Evolutionary conservation across 202 grass and related monocot genomes (phyloP), one percentile per base, ranked within the genome.

Genomic region (Zoysia matrella): DNA sequence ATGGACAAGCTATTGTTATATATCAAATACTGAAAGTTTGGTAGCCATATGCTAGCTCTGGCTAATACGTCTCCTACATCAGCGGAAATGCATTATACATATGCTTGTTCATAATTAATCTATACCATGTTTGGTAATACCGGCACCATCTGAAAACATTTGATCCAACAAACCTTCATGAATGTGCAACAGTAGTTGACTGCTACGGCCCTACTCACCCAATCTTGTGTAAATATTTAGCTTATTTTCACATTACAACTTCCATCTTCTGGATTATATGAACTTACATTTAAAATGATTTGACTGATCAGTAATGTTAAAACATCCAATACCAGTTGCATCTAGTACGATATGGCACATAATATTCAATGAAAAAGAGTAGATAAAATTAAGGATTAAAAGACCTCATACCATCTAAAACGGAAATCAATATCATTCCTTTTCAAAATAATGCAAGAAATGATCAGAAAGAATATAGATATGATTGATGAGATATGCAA

Each of bases 281-380:
- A 74, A 47, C 22, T 56, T 66, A 66, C 11, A 2, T 73, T 82
- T 76, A 14, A 77, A 83, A 84, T 58, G 51, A 76, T 49, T 71
- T 51, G 11, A 76, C 6, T 4, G 45, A 36, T 36, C 6, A 67
- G 60, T 65, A 50, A 70, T 72, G 73, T 64, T 52, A 57, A 62
- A 80, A 52, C 48, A 88, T 71, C 52, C 12, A 58, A 54, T 30
- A 55, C 53, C 65, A 44, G 43, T 50, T 13, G 13, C 41, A 66
- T 57, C 67, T 80, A 70, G 42, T 74, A 30, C 45, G 11, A 58
- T 45, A 76, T 63, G 13, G 66, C 62, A 71, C 15, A 71, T 45
- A 76, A 45, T 79, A 61, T 67, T 51, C 57, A 55, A 72, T 45
- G 51, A 10, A 52, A 58, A 66, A 61, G 51, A 53, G 43, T 10